Evolutionary conservation across 306 rosid genomes (phyloP).

Genomic region (Castanea mollissima): DNA sequence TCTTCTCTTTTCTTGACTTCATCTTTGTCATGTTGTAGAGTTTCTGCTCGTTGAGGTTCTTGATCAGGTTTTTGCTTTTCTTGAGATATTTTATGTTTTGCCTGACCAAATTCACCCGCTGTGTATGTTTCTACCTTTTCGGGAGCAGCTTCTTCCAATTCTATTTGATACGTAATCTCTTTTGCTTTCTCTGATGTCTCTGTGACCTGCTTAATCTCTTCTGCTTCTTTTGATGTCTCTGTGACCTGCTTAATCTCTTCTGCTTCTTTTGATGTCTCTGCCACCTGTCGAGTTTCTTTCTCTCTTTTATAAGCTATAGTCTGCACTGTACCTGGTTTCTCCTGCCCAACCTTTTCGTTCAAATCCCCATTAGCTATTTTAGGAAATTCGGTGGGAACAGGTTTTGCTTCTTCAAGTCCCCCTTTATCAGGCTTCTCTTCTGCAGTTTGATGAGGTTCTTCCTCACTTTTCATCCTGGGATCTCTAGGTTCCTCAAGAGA

Average conservation of each 20-base stretch:
- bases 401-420: background rate
- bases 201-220: background rate
- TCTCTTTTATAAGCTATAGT: background rate
- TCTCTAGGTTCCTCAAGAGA: background rate
- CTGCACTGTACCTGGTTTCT: background rate
- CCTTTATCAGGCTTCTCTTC: background rate
- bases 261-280: too few relatives aligned
- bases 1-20: slow-evolving; percentile 6
- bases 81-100: background rate
- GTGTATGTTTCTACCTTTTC: background rate
- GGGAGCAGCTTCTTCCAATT: background rate
- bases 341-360: background rate
- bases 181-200: background rate
- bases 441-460: background rate
- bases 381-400: background rate
- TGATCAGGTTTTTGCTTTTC: slow-evolving; percentile 2
- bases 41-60: slow-evolving; percentile 17
- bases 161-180: background rate
- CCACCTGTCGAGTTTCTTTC: background rate
- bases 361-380: background rate
- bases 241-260: background rate
- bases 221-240: background rate
- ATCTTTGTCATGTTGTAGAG: slow-evolving; percentile 1
- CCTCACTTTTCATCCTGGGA: background rate
- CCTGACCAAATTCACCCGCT: background rate